Conservation (phyloP, 257 asterid genomes). For the Handroanthus guayacan region DNA sequence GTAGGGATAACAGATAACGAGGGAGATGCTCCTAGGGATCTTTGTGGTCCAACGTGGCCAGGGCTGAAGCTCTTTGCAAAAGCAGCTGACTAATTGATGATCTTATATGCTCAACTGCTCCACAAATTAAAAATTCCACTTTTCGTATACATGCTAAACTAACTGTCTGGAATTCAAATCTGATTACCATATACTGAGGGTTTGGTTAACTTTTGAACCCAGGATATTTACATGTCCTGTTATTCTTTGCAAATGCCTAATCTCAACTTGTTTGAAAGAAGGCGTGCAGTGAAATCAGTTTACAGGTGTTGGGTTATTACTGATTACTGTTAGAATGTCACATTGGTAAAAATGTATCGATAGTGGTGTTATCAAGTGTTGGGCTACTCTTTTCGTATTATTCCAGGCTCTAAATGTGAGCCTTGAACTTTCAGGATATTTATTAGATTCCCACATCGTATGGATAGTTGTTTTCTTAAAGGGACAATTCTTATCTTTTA, state of each 20-base stretch:
- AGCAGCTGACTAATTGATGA: conserved; percentile 30
- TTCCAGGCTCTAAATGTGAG: too few relatives aligned
- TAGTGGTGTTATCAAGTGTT: too few relatives aligned
- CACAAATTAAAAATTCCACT: conserved; percentile 37
- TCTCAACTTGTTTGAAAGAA: neutral
- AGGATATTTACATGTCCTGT: neutral
- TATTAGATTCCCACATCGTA: too few relatives aligned
- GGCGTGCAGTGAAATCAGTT: neutral
- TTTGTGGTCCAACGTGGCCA: conserved; percentile 75
- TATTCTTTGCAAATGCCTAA: neutral
- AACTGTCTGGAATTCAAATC: conserved; percentile 27
- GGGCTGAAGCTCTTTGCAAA: conserved; percentile 59
- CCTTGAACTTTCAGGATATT: too few relatives aligned
- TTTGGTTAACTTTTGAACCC: conserved; percentile 7
- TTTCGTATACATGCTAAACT: conserved; percentile 51
- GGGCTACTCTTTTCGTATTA: too few relatives aligned
- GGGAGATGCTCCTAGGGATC: conserved; percentile 76
- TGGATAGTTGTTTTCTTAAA: too few relatives aligned
- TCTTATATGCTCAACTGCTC: conserved; percentile 15
- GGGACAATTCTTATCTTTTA: too few relatives aligned
- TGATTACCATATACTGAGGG: conserved; percentile 23
- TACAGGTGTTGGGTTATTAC: neutral
- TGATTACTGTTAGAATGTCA: too few relatives aligned
- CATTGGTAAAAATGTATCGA: too few relatives aligned
- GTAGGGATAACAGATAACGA: conserved; percentile 69